These are phyloP conservation scores for Solanum okadae DNA, from an alignment of 257 asterid species.

Conservation along the genomic window DNA sequence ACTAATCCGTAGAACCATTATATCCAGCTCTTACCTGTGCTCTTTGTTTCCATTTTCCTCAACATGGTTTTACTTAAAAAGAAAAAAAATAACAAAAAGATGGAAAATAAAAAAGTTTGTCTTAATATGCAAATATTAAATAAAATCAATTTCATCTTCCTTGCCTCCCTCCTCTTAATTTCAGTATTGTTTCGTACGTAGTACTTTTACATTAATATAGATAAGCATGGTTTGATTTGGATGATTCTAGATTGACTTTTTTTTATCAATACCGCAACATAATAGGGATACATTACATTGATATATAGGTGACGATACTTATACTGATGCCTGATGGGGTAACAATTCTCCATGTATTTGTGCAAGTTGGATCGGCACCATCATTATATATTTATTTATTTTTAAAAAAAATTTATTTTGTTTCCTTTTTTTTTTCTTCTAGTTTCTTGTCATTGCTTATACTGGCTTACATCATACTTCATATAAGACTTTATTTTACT, in stretches of 20 bases:
- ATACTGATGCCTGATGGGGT: neutral
- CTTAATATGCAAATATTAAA: neutral
- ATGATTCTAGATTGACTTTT: no score
- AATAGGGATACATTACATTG: neutral
- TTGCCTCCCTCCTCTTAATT: neutral
- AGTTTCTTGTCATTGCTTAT: neutral
- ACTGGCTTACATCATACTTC: neutral
- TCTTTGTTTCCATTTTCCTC: constrained; percentile 1
- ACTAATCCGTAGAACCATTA: constrained; percentile 12
- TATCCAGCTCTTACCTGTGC: neutral
- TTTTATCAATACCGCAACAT: neutral
- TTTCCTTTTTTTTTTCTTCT: neutral
- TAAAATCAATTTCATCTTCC: neutral
- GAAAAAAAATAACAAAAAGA: neutral
- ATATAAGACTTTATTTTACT: neutral
- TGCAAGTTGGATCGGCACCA: neutral
- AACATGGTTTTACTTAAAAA: neutral
- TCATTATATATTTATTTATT: neutral
- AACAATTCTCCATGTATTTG: neutral
- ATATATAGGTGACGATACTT: neutral
- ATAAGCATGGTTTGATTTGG: no score
- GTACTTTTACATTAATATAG: neutral
- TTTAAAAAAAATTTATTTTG: neutral
- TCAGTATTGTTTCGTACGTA: neutral
- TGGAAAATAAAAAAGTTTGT: neutral